phyloP scores from a whole-genome alignment of 2,329 filamentous ascomycete genomes.

The Fusarium fujikuroi region DNA sequence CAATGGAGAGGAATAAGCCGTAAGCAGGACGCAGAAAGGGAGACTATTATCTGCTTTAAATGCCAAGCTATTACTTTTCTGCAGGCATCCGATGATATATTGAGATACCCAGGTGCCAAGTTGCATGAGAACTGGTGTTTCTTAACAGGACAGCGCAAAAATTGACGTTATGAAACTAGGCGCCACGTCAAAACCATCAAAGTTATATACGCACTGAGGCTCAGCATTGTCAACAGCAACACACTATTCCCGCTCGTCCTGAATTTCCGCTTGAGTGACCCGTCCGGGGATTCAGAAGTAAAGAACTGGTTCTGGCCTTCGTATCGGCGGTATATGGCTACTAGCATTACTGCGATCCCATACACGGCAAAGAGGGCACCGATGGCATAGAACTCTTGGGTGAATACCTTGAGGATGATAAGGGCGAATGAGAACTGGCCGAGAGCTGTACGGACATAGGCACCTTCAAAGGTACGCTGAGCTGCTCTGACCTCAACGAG shows the following conservation, averaged over 20 bases:
- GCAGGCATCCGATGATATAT: background rate
- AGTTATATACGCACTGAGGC: slow-evolving; percentile 66
- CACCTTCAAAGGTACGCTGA: slow-evolving; percentile 96
- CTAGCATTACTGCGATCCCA: slow-evolving; percentile 83
- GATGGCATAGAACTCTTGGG: slow-evolving; percentile 93
- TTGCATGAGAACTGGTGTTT: background rate
- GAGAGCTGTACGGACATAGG: slow-evolving; percentile 93
- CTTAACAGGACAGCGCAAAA: background rate
- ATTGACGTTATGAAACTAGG: slow-evolving; percentile 45
- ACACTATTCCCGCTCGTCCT: slow-evolving; percentile 73
- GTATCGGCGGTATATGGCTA: slow-evolving; percentile 85
- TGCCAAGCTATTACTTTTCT: background rate
- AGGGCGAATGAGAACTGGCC: slow-evolving; percentile 96
- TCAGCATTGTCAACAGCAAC: slow-evolving; percentile 65
- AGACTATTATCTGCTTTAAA: background rate
- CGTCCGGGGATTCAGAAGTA: slow-evolving; percentile 53
- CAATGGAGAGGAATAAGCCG: background rate
- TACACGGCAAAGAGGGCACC: slow-evolving; percentile 96
- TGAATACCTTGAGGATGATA: slow-evolving; percentile 92
- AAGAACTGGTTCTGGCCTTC: slow-evolving; percentile 97
- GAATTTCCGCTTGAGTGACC: slow-evolving; percentile 61
- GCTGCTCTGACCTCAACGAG: slow-evolving; percentile 95
- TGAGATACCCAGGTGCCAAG: background rate
- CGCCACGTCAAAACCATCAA: slow-evolving; percentile 66
- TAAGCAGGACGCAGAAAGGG: background rate